Conservation (phyloP, 345 rosid species). For the Populus euphratica region DNA sequence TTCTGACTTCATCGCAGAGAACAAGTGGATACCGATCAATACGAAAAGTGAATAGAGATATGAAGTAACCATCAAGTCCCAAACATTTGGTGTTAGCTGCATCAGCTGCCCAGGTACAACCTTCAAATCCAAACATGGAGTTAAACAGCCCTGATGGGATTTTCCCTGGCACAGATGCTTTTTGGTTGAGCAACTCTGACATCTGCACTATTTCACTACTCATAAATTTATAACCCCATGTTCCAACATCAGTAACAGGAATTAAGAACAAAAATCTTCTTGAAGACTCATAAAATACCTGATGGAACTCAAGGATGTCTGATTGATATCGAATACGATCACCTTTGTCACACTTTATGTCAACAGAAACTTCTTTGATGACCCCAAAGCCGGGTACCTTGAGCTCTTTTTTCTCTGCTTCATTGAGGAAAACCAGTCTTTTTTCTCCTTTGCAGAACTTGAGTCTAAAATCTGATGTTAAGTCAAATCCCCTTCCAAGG, state of each 20-base stretch:
- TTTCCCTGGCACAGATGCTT: conserved; percentile 58
- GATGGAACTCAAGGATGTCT: conserved; percentile 71
- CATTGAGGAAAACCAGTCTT: conserved; percentile 57
- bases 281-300: conserved; percentile 33
- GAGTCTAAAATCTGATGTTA: conserved; percentile 73
- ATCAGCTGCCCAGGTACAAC: conserved; percentile 72
- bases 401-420: conserved; percentile 46
- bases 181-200: conserved; percentile 79
- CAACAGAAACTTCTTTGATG: conserved; percentile 50
- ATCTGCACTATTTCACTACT: conserved; percentile 43
- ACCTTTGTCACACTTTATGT: conserved; percentile 86
- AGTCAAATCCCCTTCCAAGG: conserved; percentile 86
- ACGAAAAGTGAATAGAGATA: conserved; percentile 50
- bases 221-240: neutral
- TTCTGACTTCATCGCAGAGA: conserved; percentile 57
- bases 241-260: neutral
- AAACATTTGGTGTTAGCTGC: conserved; percentile 59
- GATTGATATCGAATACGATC: conserved; percentile 71
- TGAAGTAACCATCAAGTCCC: conserved; percentile 70
- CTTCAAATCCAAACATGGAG: conserved; percentile 62
- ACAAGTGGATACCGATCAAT: conserved; percentile 64
- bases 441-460: conserved; percentile 71
- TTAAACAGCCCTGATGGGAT: conserved; percentile 82
- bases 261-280: too few relatives aligned
- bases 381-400: conserved; percentile 61